A percentile compares a stretch with the other conserved stretches of the same genome.
phyloP scores from a whole-genome alignment of 106 monocot species.

The Phalaenopsis aphrodite region DNA sequence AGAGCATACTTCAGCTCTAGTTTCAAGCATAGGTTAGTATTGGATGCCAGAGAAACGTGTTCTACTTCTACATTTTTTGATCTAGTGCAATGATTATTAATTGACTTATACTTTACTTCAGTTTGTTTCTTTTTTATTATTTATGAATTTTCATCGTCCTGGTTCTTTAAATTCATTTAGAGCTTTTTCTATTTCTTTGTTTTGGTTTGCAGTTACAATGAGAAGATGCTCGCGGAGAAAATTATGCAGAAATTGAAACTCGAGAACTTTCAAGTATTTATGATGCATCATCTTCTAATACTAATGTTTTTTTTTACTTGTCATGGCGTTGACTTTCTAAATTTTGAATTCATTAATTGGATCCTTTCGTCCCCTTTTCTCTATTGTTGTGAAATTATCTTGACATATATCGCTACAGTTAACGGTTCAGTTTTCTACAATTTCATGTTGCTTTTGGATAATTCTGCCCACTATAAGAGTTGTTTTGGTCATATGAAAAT shows the following conservation, averaged over 20 bases:
- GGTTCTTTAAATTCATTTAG: constrained; percentile 1
- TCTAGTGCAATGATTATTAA: background rate
- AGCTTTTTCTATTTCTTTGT: background rate
- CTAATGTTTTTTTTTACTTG: background rate
- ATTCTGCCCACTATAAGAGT: no score
- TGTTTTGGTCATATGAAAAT: no score
- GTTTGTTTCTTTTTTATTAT: background rate
- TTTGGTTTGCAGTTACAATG: constrained; percentile 52
- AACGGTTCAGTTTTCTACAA: no score
- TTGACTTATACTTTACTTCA: background rate
- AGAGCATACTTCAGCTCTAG: background rate
- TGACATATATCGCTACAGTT: background rate
- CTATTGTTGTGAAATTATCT: background rate
- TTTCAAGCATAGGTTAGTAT: background rate
- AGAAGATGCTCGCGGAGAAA: constrained; percentile 50
- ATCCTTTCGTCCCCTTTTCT: background rate
- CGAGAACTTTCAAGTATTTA: constrained; percentile 75
- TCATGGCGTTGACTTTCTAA: background rate
- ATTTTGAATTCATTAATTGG: background rate
- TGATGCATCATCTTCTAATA: background rate
- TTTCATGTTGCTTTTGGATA: no score
- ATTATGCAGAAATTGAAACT: constrained; percentile 67
- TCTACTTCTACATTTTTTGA: background rate
- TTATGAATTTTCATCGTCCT: background rate
- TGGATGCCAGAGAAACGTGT: no score